Base-by-base conservation (phyloP, 495 filamentous ascomycete genomes). In the Darksidea phi region DNA sequence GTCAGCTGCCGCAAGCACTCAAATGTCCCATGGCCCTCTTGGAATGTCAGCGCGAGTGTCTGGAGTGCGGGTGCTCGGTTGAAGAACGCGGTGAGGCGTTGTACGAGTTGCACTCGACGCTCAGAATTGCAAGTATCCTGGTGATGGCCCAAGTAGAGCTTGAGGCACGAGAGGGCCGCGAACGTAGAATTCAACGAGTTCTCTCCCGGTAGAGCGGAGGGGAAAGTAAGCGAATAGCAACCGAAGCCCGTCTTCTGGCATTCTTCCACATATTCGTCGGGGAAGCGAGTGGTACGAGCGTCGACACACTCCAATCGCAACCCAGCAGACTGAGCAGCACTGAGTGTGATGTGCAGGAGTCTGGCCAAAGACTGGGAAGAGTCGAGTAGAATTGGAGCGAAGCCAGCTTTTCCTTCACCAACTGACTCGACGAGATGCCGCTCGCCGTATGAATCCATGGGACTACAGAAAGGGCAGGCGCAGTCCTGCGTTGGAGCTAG, bases 291-390 rank as follows among this genome's bases (percentile, higher is more conserved):
- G 41, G 41, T 20, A n/a, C 15, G 18, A 47, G 34, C 37, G 34
- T 60, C 47, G 25, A 60, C 46, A 38, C 23, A 32, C 13, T 60
- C 23, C 3, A 60, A 1, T 2, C 18, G 8, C 2, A 47, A n/a
- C 2, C 23, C 26, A 18, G 48, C 49, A 6, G 3, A 6, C 42
- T 60, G 36, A 11, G 49, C 48, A 46, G 57, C 57, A 17, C 32
- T 37, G 43, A 60, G 49, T 1, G 21, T 21, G 48, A 59, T 45
- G 48, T 20, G 17, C 24, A 59, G 48, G n/a, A 59, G 11, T 17
- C 57, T 13, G 6, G 57, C 37, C 3, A 45, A 26, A 15, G 48
- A 53, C 15, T 60, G 36, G 11, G 48, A 32, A 7, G 20, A 4
- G 17, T 52, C 48, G 20, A 54, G 12, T 0, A 23, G 0, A 0